Conservation (phyloP, 805 yeast genomes). For the Ogataea ganodermae region DNA sequence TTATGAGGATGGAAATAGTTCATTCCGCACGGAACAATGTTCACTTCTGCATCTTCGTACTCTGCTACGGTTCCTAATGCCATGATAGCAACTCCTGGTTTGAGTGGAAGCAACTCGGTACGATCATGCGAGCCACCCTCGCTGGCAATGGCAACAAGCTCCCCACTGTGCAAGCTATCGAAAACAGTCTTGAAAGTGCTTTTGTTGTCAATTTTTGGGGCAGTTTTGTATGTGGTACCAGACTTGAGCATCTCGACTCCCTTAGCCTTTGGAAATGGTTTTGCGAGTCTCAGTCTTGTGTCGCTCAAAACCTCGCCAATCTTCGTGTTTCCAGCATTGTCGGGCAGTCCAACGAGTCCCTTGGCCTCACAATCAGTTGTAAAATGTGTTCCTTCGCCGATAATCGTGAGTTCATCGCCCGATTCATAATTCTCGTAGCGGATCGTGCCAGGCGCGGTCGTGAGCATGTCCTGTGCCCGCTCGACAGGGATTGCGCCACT, state of each 20-base stretch:
- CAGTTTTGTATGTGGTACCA: slow-evolving; percentile 65
- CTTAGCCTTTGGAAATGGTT: slow-evolving; percentile 61
- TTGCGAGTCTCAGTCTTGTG: slow-evolving; percentile 63
- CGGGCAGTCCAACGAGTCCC: slow-evolving; percentile 78
- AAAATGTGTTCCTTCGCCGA: slow-evolving; percentile 70
- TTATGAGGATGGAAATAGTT: slow-evolving; percentile 95
- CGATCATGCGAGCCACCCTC: slow-evolving; percentile 99
- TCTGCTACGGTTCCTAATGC: slow-evolving; percentile 88
- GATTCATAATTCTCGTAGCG: slow-evolving; percentile 45
- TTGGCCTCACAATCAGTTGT: slow-evolving; percentile 59
- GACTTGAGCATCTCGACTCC: slow-evolving; percentile 47
- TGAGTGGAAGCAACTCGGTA: slow-evolving; percentile 84
- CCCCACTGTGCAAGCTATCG: slow-evolving; percentile 67
- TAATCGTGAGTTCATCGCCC: slow-evolving; percentile 53
- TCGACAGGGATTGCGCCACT: slow-evolving; percentile 88
- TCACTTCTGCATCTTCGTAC: slow-evolving; percentile 65
- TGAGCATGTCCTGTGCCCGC: slow-evolving; percentile 83
- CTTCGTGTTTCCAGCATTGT: slow-evolving; percentile 72
- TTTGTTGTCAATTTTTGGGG: slow-evolving; percentile 82
- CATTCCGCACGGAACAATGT: slow-evolving; percentile 94
- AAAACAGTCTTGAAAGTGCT: slow-evolving; percentile 80
- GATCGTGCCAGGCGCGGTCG: slow-evolving; percentile 60
- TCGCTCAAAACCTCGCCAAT: slow-evolving; percentile 70
- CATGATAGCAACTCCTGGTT: slow-evolving; percentile 98
- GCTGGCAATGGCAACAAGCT: slow-evolving; percentile 89